Evolutionary conservation across 768 basidiomycete species (phyloP), one percentile per base, ranked within the genome.

Genomic region (Tulasnella sp.): DNA sequence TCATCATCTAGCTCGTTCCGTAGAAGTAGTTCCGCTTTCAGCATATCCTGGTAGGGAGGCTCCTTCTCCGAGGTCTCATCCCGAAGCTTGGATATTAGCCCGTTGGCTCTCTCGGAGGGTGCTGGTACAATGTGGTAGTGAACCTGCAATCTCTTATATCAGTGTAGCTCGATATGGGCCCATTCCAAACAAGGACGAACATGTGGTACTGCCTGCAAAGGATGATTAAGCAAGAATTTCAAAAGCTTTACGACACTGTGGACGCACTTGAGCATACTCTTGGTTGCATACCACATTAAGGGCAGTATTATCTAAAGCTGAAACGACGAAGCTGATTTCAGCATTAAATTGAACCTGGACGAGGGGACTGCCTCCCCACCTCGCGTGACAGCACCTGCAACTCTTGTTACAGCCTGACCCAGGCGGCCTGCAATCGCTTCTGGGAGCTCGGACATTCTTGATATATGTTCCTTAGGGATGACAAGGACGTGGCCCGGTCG

Each of bases 231-330:
- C 44, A 27, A 21, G 21, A 3, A 14, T 42, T 52, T 21, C 75
- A 31, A 38, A 36, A 39, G 42, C 19, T 71, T 14, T 24, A 0
- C 1, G 24, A 56, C n/a, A 0, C 19, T 34, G 7, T 21, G 19
- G 14, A 76, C 79, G 27, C 6, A 71, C 79, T 74, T 94, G 93
- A 0, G 93, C 93, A 82, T 94, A 94, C 84, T 93, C 92, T 83
- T 94, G 92, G 83, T 93, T 93, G 82, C 92, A 93, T 5, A 93
- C 92, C 8, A 94, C 89, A 83, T 93, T 94, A 72, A 94, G 86
- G 9, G 87, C 92, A 21, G 91, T 91, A 81, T 93, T 91, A 16
- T 89, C 86, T 36, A 92, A 81, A 1, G 89, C 92, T 93, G 77
- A 7, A 31, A 19, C 19, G 31, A 7, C n/a, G 39, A 16, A 18